Conservation (phyloP, 805 yeast genomes). For the Lachancea dasiensis region DNA sequence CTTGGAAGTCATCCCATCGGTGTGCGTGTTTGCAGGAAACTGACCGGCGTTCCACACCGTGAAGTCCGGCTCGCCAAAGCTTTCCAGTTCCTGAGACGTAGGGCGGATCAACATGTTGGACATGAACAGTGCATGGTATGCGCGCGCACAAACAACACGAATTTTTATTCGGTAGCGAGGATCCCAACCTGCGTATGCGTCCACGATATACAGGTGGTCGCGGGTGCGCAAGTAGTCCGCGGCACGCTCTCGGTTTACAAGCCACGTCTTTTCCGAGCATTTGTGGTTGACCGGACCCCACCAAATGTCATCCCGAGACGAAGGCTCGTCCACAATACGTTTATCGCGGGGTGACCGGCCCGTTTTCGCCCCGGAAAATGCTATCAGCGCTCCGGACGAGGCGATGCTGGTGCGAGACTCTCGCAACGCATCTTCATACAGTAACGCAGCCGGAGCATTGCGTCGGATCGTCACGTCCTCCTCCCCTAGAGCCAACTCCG, state of each 20-base stretch:
- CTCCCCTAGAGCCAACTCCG: slow-evolving; percentile 44
- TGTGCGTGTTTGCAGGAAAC: slow-evolving; percentile 95
- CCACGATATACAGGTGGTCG: slow-evolving; percentile 88
- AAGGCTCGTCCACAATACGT: slow-evolving; percentile 91
- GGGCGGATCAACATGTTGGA: slow-evolving; percentile 97
- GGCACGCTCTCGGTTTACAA: slow-evolving; percentile 92
- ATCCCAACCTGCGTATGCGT: slow-evolving; percentile 99
- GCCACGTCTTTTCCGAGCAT: slow-evolving; percentile 91
- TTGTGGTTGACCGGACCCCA: slow-evolving; percentile 99
- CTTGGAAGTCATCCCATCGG: slow-evolving; percentile 95
- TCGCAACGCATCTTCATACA: slow-evolving; percentile 89
- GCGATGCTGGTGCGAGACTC: slow-evolving; percentile 90
- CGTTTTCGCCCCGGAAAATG: slow-evolving; percentile 91
- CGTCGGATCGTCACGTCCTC: slow-evolving; percentile 66
- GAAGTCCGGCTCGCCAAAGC: slow-evolving; percentile 96
- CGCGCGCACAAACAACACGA: slow-evolving; percentile 94
- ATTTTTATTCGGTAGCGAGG: slow-evolving; percentile 95
- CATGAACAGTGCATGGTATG: slow-evolving; percentile 97
- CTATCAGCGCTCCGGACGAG: slow-evolving; percentile 90
- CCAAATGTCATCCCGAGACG: slow-evolving; percentile 83
- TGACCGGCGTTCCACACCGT: slow-evolving; percentile 98
- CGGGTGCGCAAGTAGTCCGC: slow-evolving; percentile 94
- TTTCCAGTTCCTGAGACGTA: slow-evolving; percentile 75
- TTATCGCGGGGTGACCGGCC: slow-evolving; percentile 99
- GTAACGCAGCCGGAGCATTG: slow-evolving; percentile 87